Base-by-base conservation (phyloP, 139 green algal genomes). In the Eudorina sp. region DNA sequence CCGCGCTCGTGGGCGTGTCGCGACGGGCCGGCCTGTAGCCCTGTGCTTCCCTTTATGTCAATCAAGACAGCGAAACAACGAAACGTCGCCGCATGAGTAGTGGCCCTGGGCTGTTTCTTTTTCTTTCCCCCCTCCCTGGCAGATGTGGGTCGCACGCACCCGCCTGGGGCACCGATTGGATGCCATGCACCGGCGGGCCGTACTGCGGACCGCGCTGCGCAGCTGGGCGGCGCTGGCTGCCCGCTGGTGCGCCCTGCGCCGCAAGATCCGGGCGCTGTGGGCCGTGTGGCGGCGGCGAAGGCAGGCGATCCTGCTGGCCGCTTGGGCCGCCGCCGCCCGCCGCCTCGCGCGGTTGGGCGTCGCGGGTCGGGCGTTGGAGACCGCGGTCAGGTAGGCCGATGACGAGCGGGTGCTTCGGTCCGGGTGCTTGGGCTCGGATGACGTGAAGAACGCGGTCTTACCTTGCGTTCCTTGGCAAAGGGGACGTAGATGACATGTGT, bases 191-290 rank as follows among this genome's bases (percentile, higher is more conserved):
- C 66, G 68, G 4, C 34, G 83, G 2, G 83, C 21, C 51, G 38
- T 46, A 25, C 66, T 72, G 66, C 83, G 83, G 3, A 55, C 27
- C 25, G 66, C 72, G 34, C 68, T 88, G 83, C 83, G 51, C 68
- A 18, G 48, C 53, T 91, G 88, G 88, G 41, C 27, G 31, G 70
- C 43, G 6, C 40, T 38, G 29, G 34, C 55, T 0, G 1, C 9
- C 3, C 70, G 38, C 25, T 5, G 25, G 19, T 34, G 23, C 43
- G 18, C 40, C 27, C 51, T 82, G 70, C 70, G 72, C 43, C 85
- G 73, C 43, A 84, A 85, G 60, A 31, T 79, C 36, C 14, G 8
- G 18, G 74, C 45, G 21, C 58, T 90, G 34, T 5, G 23, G 4
- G 27, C 3, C 31, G 11, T 13, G 25, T 84, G 85, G 60, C 45